phyloP scores from a whole-genome alignment of 129 eudicot species.

The Flaveria linearis region DNA sequence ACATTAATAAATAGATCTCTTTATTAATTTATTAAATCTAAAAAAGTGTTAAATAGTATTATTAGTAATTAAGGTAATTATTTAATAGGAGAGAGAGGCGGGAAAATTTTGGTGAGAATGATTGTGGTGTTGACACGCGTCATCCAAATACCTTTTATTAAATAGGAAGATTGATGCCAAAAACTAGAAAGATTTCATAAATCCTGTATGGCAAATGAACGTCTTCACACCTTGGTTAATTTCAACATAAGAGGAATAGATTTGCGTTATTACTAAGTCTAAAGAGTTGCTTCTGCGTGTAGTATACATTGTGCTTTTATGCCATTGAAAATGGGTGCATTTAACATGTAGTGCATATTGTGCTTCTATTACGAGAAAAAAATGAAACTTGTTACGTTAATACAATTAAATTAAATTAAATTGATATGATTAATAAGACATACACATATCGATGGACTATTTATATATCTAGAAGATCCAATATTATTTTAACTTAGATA shows the following conservation, averaged over 20 bases:
- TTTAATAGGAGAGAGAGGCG: no score
- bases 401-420: background rate
- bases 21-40: no score
- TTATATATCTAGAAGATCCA: constrained; percentile 2
- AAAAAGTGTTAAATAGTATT: no score
- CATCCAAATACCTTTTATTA: no score
- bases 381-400: background rate
- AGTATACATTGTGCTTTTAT: no score
- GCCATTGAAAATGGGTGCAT: no score
- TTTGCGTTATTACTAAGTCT: background rate
- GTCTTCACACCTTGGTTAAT: background rate
- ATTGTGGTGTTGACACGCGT: no score
- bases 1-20: no score
- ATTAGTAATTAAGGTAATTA: no score
- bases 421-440: background rate
- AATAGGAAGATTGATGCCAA: background rate
- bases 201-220: background rate
- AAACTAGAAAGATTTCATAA: background rate
- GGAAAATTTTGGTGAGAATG: no score
- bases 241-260: background rate
- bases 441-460: background rate
- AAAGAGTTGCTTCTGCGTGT: no score
- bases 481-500: constrained; percentile 4
- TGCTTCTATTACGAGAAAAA: background rate
- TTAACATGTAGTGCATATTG: no score